Evolutionary conservation across 805 yeast genomes (phyloP), one percentile per base, ranked within the genome.

Genomic region (Wickerhamiella nectarea): DNA sequence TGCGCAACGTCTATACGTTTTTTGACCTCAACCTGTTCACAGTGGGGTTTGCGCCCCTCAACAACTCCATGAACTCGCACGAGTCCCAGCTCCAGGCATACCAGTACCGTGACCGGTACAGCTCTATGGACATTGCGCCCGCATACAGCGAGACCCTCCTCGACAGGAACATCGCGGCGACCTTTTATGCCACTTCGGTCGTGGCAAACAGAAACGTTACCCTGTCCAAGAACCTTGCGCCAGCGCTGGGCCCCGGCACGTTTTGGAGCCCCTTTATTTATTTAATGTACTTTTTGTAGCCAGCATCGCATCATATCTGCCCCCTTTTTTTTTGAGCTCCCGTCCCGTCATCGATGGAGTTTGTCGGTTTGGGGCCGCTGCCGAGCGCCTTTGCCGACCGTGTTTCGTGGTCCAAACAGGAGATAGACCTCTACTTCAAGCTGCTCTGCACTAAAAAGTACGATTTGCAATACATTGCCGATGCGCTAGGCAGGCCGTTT

Each of bases 31-130:
- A 25, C 12, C 7, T 39, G 28, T 15, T 20, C 10, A 20, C 31
- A 2, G 42, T 39, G 3, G 21, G 34, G 24, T 39, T 39, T 15
- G 42, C 42, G n/a, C 42, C 42, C n/a, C 36, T 29, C 8, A 31
- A 39, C 21, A 11, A 9, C 31, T 18, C 42, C 9, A 15, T 21
- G n/a, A 26, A 5, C n/a, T 26, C 42, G 5, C n/a, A 21, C 20
- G 36, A 39, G 10, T 22, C 22, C 21, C 4, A n/a, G 11, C 15
- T 22, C 9, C 5, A 9, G 15, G 17, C 26, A 7, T 39, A 39
- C 34, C 28, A 29, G 17, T 31, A 39, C 24, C 22, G 24, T 14
- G 36, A 39, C 21, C 36, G 36, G 12, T 29, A 21, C 22, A 31
- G 11, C 21, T n/a, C 29, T 3, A 39, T 39, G 36, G n/a, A 39